Evolutionary conservation across 1,139 yeast species (phyloP).

Genomic region (Saccharomyces pastorianus): DNA sequence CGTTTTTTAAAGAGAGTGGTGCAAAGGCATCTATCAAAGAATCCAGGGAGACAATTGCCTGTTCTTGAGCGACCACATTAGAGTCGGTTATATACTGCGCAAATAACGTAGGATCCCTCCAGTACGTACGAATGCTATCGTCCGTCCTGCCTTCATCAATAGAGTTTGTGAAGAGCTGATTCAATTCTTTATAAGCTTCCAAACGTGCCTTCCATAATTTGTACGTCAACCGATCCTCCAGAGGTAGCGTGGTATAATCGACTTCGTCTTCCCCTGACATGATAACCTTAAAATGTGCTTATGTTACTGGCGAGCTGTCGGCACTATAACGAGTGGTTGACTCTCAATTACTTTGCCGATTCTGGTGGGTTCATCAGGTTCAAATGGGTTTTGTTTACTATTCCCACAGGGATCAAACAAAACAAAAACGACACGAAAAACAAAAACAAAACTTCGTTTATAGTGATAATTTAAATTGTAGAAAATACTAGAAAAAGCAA

Average conservation of each 20-base stretch:
- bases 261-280: constrained; percentile 38
- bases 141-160: constrained; percentile 44
- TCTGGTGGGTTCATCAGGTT: not conserved
- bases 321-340: not conserved
- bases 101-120: constrained; percentile 43
- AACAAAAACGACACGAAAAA: not conserved
- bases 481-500: not conserved
- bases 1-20: not conserved
- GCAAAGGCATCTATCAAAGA: constrained; percentile 7
- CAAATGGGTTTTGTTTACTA: not conserved
- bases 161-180: constrained; percentile 35
- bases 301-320: not conserved
- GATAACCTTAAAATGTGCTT: not conserved
- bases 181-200: constrained; percentile 70
- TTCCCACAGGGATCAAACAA: not conserved
- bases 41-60: constrained; percentile 49
- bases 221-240: constrained; percentile 59
- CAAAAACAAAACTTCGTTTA: not conserved
- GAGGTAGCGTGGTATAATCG: constrained; percentile 56
- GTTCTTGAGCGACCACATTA: constrained; percentile 89
- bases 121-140: constrained; percentile 47
- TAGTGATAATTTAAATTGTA: not conserved
- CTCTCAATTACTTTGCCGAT: not conserved
- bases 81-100: constrained; percentile 61
- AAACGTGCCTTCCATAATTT: constrained; percentile 85